Percentiles rank a stretch among this genome's conserved stretches.
Conservation (phyloP, 495 filamentous ascomycete genomes). For the Penicillium odoratum region DNA sequence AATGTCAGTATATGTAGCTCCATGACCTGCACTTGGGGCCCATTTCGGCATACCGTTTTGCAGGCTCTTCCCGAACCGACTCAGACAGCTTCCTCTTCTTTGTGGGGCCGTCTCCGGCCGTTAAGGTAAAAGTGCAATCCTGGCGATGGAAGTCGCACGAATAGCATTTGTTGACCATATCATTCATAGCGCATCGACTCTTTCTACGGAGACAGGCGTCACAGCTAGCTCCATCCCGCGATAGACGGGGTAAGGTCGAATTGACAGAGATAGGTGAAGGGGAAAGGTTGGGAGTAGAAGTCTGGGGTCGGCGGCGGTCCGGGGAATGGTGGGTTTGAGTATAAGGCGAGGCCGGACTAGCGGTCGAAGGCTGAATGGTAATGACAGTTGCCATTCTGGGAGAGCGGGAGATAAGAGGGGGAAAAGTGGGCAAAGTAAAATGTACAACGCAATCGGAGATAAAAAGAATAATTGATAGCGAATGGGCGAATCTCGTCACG, state of each 20-base stretch:
- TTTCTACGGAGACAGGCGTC: conserved; percentile 84
- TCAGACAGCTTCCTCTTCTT: conserved; percentile 69
- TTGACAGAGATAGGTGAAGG: conserved; percentile 31
- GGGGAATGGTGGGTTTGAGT: conserved; percentile 30
- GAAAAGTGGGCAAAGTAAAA: neutral
- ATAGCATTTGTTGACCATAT: conserved; percentile 52
- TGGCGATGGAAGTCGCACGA: conserved; percentile 56
- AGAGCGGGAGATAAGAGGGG: conserved; percentile 4
- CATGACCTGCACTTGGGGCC: neutral
- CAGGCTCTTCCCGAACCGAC: conserved; percentile 32
- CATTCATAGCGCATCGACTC: conserved; percentile 86
- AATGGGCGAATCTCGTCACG: conserved; percentile 15
- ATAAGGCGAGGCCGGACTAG: conserved; percentile 24
- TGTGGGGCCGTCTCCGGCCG: conserved; percentile 56
- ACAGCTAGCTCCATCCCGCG: conserved; percentile 57
- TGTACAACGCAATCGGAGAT: conserved; percentile 2
- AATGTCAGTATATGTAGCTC: conserved; percentile 6
- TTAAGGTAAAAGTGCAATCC: conserved; percentile 51
- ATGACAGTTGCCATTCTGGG: conserved; percentile 45
- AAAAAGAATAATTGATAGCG: conserved; percentile 9
- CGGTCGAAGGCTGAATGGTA: conserved; percentile 45
- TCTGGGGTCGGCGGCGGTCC: conserved; percentile 29
- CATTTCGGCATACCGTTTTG: conserved; percentile 43
- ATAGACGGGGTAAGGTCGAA: conserved; percentile 29
- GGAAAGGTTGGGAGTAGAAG: conserved; percentile 31